Base-by-base conservation (phyloP, 2,329 filamentous ascomycete genomes). In the Endocalyx cinctus region DNA sequence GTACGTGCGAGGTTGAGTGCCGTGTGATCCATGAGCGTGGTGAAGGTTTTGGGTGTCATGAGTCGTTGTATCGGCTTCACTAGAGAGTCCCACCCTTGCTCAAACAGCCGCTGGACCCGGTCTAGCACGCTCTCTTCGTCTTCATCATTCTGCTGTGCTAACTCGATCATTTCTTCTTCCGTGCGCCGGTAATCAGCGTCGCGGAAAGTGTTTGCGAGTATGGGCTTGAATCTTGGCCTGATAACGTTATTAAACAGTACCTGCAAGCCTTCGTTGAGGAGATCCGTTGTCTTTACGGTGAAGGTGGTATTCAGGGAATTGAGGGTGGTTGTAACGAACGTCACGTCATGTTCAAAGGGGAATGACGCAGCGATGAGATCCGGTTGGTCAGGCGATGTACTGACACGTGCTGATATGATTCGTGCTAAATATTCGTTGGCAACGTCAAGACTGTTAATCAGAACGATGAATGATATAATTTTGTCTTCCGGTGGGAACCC, bases 371-470 rank as follows among this genome's bases (percentile, higher is more conserved):
- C 65, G 3, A 88, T 63, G 6, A 51, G 52, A 18, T 64, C 45
- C 4, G 47, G 43, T 28, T 62, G 50, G 2, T 64, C 62, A 5
- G 62, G 55, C 1, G 66, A 50, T 12, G 60, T 58, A 20, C 66
- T 64, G 17, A 89, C 67, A 29, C 83, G 79, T 20, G 79, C 73
- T 19, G 74, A 72, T 27, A 97, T 82, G 47, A 98, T 96, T 34
- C 90, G 84, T 12, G 79, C 77, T 31, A 96, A 76, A 60, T 98
- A 98, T 54, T 96, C 87, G 42, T 87, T 87, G 8, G 88, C 83
- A 39, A 95, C 77, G 56, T 98, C 90, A 17, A 98, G 78, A 56
- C 90, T 96, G 70, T 98, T 98, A 60, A 96, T 87, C 29, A 96
- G 74, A 15, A 97, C 82, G 12, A 96, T 79, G 58, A 98, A 98